Base-by-base conservation (phyloP, 129 eudicot species). In the Lactuca sativa region DNA sequence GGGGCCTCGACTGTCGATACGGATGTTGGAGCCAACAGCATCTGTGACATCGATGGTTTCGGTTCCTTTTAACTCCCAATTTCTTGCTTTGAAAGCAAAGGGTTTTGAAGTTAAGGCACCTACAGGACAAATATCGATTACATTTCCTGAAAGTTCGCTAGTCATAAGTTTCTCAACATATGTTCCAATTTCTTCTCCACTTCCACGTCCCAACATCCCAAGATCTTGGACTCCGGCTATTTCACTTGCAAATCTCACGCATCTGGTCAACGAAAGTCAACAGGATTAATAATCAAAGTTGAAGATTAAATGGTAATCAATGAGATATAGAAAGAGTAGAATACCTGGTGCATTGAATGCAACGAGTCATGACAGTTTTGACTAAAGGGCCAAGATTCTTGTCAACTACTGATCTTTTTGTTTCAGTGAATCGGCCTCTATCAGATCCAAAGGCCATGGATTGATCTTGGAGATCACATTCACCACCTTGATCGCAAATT, bases 371-470 rank as follows among this genome's bases (percentile, higher is more conserved):
- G 64, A 95, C 99, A 0, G 99, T 95, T 80, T 95, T 95, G 67
- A 95, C 99, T 71, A 95, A 76, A 3, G 97, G 99, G 34, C 99
- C 99, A 41, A 95, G 82, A 83, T 95, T 95, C 83, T 95, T 95
- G 69, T 95, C 99, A 32, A 95, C 99, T 36, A 95, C 97, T 15
- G 99, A 95, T 86, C 99, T 85, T 83, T 95, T 95, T 68, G 85
- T 82, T 74, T 95, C 99, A 51, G 96, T 95, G 53, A 95, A 95
- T 66, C 99, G 97, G 18, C 99, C 96, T 53, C 99, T 72, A 63
- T 95, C 99, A 15, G 99, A 95, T 33, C 99, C 99, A 78, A 95
- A 95, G 58, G 97, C 97, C 99, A 90, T 95, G 43, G 99, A 95
- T 72, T 95, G 97, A 78, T 95, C 99, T 66, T 95, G 99, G 58